These are phyloP conservation scores for Botrytis porri DNA, from an alignment of 2,329 filamentous ascomycete species.

Conservation along the genomic window DNA sequence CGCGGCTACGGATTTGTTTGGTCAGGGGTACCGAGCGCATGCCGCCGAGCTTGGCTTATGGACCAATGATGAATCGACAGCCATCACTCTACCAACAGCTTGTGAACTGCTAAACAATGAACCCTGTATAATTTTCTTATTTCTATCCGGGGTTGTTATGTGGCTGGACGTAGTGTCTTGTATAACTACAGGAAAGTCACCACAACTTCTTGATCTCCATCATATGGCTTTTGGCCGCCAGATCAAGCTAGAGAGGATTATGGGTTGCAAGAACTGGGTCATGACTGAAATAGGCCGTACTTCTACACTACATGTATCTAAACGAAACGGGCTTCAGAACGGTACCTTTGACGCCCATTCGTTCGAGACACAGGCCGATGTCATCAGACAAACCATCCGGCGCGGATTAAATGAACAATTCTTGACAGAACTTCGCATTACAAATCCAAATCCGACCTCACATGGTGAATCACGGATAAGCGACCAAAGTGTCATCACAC, in stretches of 20 bases:
- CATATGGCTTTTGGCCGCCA: slow-evolving; percentile 40
- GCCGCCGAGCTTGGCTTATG: slow-evolving; percentile 16
- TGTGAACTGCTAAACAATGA: slow-evolving; percentile 31
- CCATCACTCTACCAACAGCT: not conserved
- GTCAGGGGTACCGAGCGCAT: slow-evolving; percentile 17
- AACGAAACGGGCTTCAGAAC: slow-evolving; percentile 45
- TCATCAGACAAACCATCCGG: slow-evolving; percentile 30
- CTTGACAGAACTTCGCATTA: slow-evolving; percentile 24
- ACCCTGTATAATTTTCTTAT: slow-evolving; percentile 44
- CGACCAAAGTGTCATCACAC: slow-evolving; percentile 25
- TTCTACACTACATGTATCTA: slow-evolving; percentile 53
- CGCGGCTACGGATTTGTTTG: slow-evolving; percentile 29
- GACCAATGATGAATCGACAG: not conserved
- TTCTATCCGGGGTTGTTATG: slow-evolving; percentile 49
- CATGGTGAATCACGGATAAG: not conserved
- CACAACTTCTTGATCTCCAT: slow-evolving; percentile 45
- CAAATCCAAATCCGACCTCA: slow-evolving; percentile 10
- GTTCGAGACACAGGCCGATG: slow-evolving; percentile 21
- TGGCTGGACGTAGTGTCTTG: slow-evolving; percentile 51
- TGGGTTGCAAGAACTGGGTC: slow-evolving; percentile 57
- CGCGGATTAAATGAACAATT: slow-evolving; percentile 25
- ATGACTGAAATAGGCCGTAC: slow-evolving; percentile 54
- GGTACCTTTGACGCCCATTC: slow-evolving; percentile 21
- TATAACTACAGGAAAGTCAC: slow-evolving; percentile 45
- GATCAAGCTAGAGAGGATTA: slow-evolving; percentile 46